Base-by-base conservation (phyloP, 306 rosid genomes). In the Ormosia emarginata region DNA sequence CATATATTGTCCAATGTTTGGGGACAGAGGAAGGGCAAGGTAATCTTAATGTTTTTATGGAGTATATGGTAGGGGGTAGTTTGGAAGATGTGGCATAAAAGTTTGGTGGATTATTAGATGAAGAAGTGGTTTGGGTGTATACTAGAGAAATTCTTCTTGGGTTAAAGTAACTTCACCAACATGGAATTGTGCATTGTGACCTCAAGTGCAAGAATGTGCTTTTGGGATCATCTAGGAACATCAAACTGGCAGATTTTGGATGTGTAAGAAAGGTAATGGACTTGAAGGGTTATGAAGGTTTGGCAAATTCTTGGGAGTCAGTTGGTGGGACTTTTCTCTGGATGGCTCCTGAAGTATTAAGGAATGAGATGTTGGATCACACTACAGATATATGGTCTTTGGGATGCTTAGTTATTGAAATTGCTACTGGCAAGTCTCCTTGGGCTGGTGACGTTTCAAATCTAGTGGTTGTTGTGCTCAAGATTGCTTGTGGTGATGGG, bases 271-370 rank as follows among this genome's bases (percentile, higher is more conserved):
- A 82, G 82, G 70, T 84, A 1, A 74, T 67, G 18, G 87, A 68
- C 47, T 36, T 64, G 13, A 37, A 43, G 11, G 17, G 12, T 10
- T n/a, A 3, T 1, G 46, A 17, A 18, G 32, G 7, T 53, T 33
- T 55, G n/a, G 15, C 14, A 65, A 75, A 4, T 33, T 64, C 13
- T 71, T 43, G 75, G 79, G 24, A 62, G 11, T 63, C 57, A 34
- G 33, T 82, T 66, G 80, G 85, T 30, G 93, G 94, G 13, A 88
- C 92, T 17, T 91, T 92, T 46, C 62, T 92, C 1, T 90, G 92
- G 97, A 92, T 92, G 97, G 92, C 97, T 80, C 94, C 94, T 49
- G 97, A 92, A 84, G 90, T 87, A 7, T 33, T 92, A 80, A 85
- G 86, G 65, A 82, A 87, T 18, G 91, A 85, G 76, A 63, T 44